Conservation (phyloP, 305 asterid species). For the Euphrasia arctica region DNA sequence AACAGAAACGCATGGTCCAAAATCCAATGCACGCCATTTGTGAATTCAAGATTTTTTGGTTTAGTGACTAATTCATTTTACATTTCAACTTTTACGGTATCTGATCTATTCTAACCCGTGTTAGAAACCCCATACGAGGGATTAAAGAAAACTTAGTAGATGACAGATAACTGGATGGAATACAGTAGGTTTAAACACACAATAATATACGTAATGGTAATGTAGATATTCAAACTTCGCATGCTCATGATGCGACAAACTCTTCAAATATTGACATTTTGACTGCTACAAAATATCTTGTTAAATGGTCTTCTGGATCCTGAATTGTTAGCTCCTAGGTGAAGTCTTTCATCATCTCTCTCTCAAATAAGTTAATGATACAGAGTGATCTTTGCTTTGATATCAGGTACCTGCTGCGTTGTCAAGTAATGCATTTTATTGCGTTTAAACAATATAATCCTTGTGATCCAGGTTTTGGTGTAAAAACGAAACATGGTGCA, state of each 20-base stretch:
- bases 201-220: neutral
- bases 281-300: no score
- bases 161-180: neutral
- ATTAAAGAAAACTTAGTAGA: neutral
- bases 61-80: neutral
- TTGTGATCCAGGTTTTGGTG: slow-evolving; percentile 12
- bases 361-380: neutral
- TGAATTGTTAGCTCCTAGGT: no score
- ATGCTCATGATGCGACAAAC: neutral
- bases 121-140: neutral
- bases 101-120: neutral
- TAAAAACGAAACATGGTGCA: slow-evolving; percentile 16
- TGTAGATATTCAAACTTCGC: neutral
- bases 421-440: neutral
- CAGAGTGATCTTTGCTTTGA: slow-evolving; percentile 15
- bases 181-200: neutral
- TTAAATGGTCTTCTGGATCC: no score
- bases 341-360: neutral
- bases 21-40: neutral
- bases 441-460: slow-evolving; percentile 1
- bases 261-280: neutral
- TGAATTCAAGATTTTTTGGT: neutral
- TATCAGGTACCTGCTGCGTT: slow-evolving; percentile 13
- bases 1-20: neutral
- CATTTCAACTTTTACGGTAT: neutral